Evolutionary conservation across 148 eudicot genomes (phyloP).

Genomic region (Cornus controversa): DNA sequence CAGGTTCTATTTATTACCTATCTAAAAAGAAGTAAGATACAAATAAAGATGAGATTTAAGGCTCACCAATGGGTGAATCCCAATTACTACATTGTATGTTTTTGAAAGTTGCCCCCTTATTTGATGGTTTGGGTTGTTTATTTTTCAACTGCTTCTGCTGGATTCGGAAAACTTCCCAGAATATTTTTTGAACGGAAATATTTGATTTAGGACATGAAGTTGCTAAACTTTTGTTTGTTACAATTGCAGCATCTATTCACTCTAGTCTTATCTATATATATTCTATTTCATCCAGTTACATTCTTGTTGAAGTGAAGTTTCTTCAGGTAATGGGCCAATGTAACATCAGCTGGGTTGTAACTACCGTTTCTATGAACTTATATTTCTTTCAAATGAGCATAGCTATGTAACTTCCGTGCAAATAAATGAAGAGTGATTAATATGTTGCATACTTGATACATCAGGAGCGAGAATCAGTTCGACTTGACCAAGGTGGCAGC

Average conservation of each 20-base stretch:
- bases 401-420: not conserved
- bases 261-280: not conserved
- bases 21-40: too few relatives aligned
- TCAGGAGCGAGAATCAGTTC: constrained; percentile 53
- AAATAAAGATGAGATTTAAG: too few relatives aligned
- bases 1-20: too few relatives aligned
- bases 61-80: not conserved
- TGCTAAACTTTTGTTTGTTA: too few relatives aligned
- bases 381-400: not conserved
- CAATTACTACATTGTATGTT: not conserved
- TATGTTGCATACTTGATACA: constrained; percentile 5
- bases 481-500: constrained; percentile 29
- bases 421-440: not conserved
- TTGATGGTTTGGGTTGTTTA: not conserved
- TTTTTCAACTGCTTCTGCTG: not conserved
- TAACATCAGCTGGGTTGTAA: not conserved
- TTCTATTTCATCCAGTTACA: not conserved
- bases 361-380: not conserved
- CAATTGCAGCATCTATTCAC: not conserved
- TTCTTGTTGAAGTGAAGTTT: not conserved
- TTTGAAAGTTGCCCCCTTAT: not conserved
- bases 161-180: not conserved
- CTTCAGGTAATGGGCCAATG: not conserved
- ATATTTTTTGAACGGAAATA: not conserved
- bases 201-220: not conserved